Evolutionary conservation across 495 filamentous ascomycete species (phyloP).

Genomic region (Aspergillus asperescens): DNA sequence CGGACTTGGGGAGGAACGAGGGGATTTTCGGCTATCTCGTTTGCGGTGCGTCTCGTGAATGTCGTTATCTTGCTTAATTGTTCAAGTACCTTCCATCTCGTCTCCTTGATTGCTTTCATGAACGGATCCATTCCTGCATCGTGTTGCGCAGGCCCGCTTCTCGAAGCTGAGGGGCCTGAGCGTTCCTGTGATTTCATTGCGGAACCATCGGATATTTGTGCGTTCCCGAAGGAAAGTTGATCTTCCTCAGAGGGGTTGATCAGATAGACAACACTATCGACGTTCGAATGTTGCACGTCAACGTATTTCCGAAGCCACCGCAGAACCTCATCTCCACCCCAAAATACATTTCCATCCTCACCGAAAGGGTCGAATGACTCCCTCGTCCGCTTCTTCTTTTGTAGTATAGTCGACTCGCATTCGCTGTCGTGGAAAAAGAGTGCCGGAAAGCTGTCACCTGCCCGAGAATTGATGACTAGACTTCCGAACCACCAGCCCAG

Average conservation of each 20-base stretch:
- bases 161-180: constrained; percentile 25
- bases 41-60: constrained; percentile 85
- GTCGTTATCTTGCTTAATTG: constrained; percentile 94
- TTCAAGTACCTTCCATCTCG: constrained; percentile 91
- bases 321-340: constrained; percentile 95
- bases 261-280: constrained; percentile 84
- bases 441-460: constrained; percentile 87
- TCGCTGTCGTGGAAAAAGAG: constrained; percentile 97
- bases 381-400: constrained; percentile 76
- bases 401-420: constrained; percentile 90
- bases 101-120: constrained; percentile 90
- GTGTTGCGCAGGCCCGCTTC: constrained; percentile 33
- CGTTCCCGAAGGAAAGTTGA: constrained; percentile 67
- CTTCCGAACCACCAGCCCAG: constrained; percentile 98
- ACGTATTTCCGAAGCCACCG: constrained; percentile 86
- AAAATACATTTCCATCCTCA: constrained; percentile 80
- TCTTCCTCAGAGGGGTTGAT: constrained; percentile 85
- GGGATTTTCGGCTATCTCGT: constrained; percentile 85
- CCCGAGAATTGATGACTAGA: constrained; percentile 82
- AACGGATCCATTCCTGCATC: constrained; percentile 92
- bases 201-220: constrained; percentile 31
- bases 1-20: constrained; percentile 81
- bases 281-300: constrained; percentile 69
- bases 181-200: constrained; percentile 29
- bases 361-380: constrained; percentile 89